Conservation (phyloP, 2,329 filamentous ascomycete genomes). For the Graphilbum fragrans region DNA sequence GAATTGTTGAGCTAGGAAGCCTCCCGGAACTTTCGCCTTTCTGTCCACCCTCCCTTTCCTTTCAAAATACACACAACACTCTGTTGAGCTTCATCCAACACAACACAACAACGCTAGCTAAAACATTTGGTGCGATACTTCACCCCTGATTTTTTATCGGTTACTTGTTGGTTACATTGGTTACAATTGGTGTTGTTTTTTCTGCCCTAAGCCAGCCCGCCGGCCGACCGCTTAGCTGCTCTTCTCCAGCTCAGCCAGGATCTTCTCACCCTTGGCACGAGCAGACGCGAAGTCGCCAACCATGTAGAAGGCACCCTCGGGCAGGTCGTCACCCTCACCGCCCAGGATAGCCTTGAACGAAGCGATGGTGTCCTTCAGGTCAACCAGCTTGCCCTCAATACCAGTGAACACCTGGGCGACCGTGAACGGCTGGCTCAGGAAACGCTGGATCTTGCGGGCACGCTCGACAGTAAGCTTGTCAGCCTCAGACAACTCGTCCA, state of each 20-base stretch:
- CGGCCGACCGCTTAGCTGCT: conserved; percentile 30
- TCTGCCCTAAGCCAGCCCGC: conserved; percentile 5
- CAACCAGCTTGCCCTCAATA: conserved; percentile 94
- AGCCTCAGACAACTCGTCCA: conserved; percentile 98
- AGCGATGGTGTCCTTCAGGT: conserved; percentile 95
- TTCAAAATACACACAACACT: neutral
- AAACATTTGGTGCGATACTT: neutral
- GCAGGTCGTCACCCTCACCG: conserved; percentile 91
- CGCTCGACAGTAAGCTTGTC: conserved; percentile 99
- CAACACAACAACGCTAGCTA: neutral
- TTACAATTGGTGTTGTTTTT: neutral
- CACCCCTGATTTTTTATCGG: neutral
- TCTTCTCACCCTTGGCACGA: conserved; percentile 98
- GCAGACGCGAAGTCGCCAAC: conserved; percentile 92
- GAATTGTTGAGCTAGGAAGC: conserved; percentile 37
- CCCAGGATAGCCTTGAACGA: conserved; percentile 96
- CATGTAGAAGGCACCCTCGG: conserved; percentile 95
- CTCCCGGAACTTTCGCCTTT: conserved; percentile 20
- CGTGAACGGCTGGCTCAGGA: conserved; percentile 98
- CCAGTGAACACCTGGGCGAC: conserved; percentile 70
- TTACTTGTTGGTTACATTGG: neutral
- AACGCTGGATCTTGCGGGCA: conserved; percentile 99
- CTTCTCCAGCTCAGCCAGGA: conserved; percentile 83
- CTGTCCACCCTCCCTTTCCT: neutral
- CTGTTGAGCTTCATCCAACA: neutral